phyloP scores from a whole-genome alignment of 345 rosid species.

The Eucalyptus tenuipes region DNA sequence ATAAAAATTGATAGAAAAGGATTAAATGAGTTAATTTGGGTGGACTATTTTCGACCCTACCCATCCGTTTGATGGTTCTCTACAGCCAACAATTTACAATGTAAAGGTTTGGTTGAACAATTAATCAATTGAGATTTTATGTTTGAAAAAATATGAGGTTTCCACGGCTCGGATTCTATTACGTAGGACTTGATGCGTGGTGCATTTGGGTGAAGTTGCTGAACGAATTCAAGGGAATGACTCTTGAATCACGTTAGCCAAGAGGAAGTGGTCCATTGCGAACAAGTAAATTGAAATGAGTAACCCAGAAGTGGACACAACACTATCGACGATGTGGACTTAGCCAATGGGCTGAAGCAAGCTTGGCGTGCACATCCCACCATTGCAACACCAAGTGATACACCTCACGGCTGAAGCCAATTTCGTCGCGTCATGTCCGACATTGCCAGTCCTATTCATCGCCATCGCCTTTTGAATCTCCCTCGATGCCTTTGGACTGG shows the following conservation, averaged over 20 bases:
- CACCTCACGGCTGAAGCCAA: not conserved
- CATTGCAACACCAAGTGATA: not conserved
- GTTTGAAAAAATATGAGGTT: not conserved
- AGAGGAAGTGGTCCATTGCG: not conserved
- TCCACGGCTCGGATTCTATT: not conserved
- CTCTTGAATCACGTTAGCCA: not conserved
- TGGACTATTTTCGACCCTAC: not conserved
- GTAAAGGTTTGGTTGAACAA: not conserved
- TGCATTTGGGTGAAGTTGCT: not conserved
- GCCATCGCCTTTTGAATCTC: not conserved
- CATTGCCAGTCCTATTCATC: not conserved
- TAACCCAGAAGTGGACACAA: not conserved
- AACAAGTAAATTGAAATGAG: not conserved
- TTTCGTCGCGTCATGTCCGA: not conserved
- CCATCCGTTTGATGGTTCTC: not conserved
- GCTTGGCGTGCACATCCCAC: not conserved
- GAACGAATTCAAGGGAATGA: not conserved
- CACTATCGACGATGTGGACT: not conserved
- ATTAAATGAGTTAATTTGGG: not conserved
- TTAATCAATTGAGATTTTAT: not conserved
- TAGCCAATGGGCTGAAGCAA: not conserved
- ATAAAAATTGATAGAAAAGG: no score
- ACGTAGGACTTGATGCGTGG: not conserved
- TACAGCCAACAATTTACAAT: fast-evolving
- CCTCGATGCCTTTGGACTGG: not conserved